Conservation (phyloP, 2,329 filamentous ascomycete species). For the Monosporascus ibericus region DNA sequence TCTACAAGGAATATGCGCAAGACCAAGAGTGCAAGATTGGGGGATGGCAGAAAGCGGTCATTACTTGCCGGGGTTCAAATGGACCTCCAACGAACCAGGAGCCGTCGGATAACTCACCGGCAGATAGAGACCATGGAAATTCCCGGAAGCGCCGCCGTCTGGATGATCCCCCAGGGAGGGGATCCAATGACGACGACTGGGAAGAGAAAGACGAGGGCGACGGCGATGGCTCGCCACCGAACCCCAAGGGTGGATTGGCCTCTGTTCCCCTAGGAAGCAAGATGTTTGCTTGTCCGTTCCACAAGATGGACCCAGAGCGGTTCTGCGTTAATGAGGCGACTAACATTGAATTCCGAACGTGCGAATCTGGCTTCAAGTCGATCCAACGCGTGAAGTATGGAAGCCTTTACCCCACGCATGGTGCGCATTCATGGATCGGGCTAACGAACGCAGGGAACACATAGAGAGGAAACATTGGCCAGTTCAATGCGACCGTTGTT, state of each 20-base stretch:
- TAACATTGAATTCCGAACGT: conserved; percentile 3
- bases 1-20: conserved; percentile 4
- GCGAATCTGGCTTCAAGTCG: conserved; percentile 7
- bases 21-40: conserved; percentile 6
- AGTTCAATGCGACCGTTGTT: conserved; percentile 8
- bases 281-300: conserved; percentile 8
- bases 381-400: conserved; percentile 8
- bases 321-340: conserved; percentile 4
- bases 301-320: conserved; percentile 4
- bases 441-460: conserved; percentile 3
- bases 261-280: too few species aligned
- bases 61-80: conserved; percentile 1
- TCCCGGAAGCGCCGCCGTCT: conserved; percentile 3
- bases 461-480: conserved; percentile 6
- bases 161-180: not conserved
- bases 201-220: conserved; percentile 7
- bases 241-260: not conserved
- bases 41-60: conserved; percentile 6
- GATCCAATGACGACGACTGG: conserved; percentile 5
- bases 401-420: too few species aligned
- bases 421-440: not conserved
- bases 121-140: not conserved
- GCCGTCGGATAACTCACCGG: not conserved
- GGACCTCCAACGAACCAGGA: not conserved
- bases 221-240: conserved; percentile 1